Percentiles rank a stretch among this genome's conserved stretches.
Conservation (phyloP, 352 stramenopile species). For the Phytopythium ostracodes region DNA sequence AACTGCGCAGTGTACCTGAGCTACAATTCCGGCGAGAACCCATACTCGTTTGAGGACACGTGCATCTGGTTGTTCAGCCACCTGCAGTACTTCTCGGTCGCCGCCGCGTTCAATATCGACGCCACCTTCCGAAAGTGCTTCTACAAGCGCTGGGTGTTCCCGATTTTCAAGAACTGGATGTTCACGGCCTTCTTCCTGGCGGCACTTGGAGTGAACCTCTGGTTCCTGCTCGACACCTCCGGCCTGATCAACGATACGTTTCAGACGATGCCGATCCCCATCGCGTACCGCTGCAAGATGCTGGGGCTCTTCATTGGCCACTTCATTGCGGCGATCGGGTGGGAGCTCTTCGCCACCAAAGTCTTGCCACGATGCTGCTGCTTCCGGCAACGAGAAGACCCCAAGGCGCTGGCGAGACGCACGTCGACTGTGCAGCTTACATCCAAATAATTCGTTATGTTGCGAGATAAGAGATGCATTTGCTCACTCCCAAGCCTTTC, state of each 20-base stretch:
- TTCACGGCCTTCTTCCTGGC: conserved; percentile 19
- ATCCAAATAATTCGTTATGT: no score
- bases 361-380: conserved; percentile 14
- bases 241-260: conserved; percentile 23
- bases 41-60: conserved; percentile 28
- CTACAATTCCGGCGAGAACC: conserved; percentile 26
- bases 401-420: no score
- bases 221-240: conserved; percentile 33
- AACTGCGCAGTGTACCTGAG: conserved; percentile 27
- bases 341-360: conserved; percentile 23
- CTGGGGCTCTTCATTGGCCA: conserved; percentile 29
- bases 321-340: conserved; percentile 12
- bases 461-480: no score
- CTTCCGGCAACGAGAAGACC: no score
- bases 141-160: no score
- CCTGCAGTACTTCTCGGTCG: conserved; percentile 36
- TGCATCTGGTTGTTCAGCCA: conserved; percentile 40
- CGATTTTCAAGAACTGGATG: conserved; percentile 31
- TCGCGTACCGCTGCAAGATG: conserved; percentile 28
- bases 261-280: conserved; percentile 30
- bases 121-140: conserved; percentile 42
- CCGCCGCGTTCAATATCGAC: conserved; percentile 38
- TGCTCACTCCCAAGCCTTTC: no score
- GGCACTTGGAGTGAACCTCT: conserved; percentile 34
- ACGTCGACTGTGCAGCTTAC: no score